Base-by-base conservation (phyloP, 2,329 filamentous ascomycete genomes). In the Aspergillus floridensis region DNA sequence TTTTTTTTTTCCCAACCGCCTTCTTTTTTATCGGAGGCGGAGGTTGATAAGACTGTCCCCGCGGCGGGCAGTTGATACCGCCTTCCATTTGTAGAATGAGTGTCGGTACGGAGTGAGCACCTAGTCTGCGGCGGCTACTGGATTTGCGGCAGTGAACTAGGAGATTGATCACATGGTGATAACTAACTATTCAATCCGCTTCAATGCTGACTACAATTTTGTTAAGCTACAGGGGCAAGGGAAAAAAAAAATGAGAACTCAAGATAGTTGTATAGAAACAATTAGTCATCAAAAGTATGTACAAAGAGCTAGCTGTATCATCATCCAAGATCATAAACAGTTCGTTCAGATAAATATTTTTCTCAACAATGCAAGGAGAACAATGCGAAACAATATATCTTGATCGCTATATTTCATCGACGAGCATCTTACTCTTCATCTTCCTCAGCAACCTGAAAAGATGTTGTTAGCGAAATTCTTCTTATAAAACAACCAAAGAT, bases 371-470 rank as follows among this genome's bases (percentile, higher is more conserved):
- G 49, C 53, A 26, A 58, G 44, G 41, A 56, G 58, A 32, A 57
- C 31, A 24, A 46, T 32, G 51, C 22, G 49, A 44, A 10, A 51
- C 16, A 47, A 31, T 48, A 19, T 48, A 31, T 44, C 26, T 16
- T 35, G 32, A 12, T 35, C 32, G 14, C 32, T 12, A 16, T 6
- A 16, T 16, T n/a, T 44, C 38, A n/a, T 44, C 14, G 38, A 19
- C 38, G 4, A 41, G 22, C 51, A 52, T 66, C 63, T 35, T 68
- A 73, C 66, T 76, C 72, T 54, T 75, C 74, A 32, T 76, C 75
- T 51, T 76, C 76, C 65, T 77, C 76, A 46, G 74, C 75, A 63
- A 77, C 73, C 76, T 78, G 49, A 58, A 49, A 5, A 4, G 16
- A n/a, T 47, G 52, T 8, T 21, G 50, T 72, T 67, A 73, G 67